phyloP scores from a whole-genome alignment of 148 eudicot genomes.

The Vaccinium myrtillus region DNA sequence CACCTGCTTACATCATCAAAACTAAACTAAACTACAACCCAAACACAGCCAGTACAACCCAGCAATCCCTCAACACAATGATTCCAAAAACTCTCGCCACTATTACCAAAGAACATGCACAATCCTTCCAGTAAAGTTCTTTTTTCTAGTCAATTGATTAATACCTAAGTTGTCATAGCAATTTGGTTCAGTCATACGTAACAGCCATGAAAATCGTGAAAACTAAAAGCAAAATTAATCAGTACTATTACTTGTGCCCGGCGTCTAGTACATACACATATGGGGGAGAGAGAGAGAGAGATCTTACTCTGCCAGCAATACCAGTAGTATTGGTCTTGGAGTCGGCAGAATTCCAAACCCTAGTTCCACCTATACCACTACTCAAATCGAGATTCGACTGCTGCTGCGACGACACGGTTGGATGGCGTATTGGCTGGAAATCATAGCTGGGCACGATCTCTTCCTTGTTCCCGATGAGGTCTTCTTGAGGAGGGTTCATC shows the following conservation, averaged over 20 bases:
- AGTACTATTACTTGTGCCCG: too few relatives aligned
- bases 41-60: too few relatives aligned
- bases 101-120: too few relatives aligned
- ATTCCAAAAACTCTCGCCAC: too few relatives aligned
- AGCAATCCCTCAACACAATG: too few relatives aligned
- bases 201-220: neutral
- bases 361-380: conserved; percentile 28
- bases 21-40: too few relatives aligned
- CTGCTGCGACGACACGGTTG: conserved; percentile 24
- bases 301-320: conserved; percentile 39
- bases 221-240: neutral
- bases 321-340: conserved; percentile 30
- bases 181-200: neutral
- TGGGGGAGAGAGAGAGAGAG: neutral
- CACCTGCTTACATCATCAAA: too few relatives aligned
- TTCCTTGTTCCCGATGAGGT: conserved; percentile 41
- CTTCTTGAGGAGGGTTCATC: conserved; percentile 55
- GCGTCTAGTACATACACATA: neutral
- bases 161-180: neutral
- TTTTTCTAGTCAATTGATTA: too few relatives aligned
- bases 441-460: conserved; percentile 76
- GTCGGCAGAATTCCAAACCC: conserved; percentile 67
- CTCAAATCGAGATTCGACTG: conserved; percentile 21
- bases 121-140: too few relatives aligned
- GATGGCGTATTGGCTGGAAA: conserved; percentile 72